Evolutionary conservation across 1,284 basidiomycete genomes (phyloP).

Genomic region (Malassezia cuniculi): DNA sequence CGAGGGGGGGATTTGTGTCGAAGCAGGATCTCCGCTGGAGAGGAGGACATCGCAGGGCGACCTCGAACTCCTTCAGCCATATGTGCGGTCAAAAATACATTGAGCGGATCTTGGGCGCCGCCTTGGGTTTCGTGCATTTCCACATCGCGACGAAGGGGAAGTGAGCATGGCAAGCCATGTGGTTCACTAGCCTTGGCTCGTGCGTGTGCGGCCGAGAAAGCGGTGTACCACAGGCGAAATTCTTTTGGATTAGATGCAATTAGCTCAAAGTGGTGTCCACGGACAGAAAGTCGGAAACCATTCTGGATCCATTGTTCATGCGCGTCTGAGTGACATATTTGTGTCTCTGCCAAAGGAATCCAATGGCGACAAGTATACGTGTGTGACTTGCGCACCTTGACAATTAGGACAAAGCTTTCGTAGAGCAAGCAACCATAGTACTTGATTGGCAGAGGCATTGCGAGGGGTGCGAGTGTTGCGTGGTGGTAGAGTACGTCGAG

Average conservation of each 20-base stretch:
- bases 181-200: too few relatives aligned
- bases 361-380: constrained; percentile 35
- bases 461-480: constrained; percentile 22
- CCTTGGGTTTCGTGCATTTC: too few relatives aligned
- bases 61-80: neutral
- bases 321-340: constrained; percentile 21
- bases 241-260: constrained; percentile 34
- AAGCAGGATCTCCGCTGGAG: constrained; percentile 21
- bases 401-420: constrained; percentile 30
- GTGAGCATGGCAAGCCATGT: too few relatives aligned
- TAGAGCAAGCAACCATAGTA: constrained; percentile 39
- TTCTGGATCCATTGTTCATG: constrained; percentile 25
- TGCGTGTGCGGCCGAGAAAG: too few relatives aligned
- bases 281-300: constrained; percentile 31
- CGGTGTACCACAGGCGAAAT: constrained; percentile 28
- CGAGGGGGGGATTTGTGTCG: constrained; percentile 32
- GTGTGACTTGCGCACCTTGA: constrained; percentile 37
- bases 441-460: constrained; percentile 37
- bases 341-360: constrained; percentile 38
- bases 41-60: neutral
- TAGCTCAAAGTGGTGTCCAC: constrained; percentile 40
- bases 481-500: constrained; percentile 42
- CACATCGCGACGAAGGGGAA: too few relatives aligned
- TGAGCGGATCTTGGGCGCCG: neutral
- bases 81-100: neutral